Conservation (phyloP, 306 rosid species). For the Hippophae rhamnoides region DNA sequence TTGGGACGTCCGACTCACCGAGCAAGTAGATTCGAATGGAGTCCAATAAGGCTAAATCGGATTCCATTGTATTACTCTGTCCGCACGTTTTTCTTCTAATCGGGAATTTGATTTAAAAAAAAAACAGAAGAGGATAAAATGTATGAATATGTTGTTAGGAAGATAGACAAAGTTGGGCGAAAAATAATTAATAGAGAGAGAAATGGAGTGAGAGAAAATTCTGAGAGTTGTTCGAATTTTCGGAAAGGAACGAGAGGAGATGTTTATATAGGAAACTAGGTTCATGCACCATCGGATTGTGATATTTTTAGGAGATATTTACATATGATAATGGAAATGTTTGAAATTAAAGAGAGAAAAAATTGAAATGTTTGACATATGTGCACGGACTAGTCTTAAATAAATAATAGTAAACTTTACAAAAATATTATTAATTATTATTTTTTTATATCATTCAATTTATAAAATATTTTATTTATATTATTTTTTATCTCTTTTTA, state of each 20-base stretch:
- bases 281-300: slow-evolving; percentile 31
- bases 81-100: slow-evolving; percentile 22
- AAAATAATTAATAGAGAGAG: no score
- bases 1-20: slow-evolving; percentile 34
- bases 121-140: no score
- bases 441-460: no score
- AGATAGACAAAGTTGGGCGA: background rate
- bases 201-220: background rate
- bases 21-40: slow-evolving; percentile 62
- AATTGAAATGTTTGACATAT: no score
- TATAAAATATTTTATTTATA: no score
- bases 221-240: slow-evolving; percentile 6
- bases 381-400: no score
- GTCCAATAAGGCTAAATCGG: slow-evolving; percentile 39
- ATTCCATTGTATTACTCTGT: slow-evolving; percentile 16
- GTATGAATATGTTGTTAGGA: no score
- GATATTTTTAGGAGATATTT: background rate
- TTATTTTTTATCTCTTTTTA: no score
- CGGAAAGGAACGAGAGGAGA: background rate
- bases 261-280: slow-evolving; percentile 39
- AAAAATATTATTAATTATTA: no score
- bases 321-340: no score
- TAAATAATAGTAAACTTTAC: no score
- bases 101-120: background rate
- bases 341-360: no score